phyloP scores from a whole-genome alignment of 495 filamentous ascomycete genomes.

The Penicillium robsamsonii region DNA sequence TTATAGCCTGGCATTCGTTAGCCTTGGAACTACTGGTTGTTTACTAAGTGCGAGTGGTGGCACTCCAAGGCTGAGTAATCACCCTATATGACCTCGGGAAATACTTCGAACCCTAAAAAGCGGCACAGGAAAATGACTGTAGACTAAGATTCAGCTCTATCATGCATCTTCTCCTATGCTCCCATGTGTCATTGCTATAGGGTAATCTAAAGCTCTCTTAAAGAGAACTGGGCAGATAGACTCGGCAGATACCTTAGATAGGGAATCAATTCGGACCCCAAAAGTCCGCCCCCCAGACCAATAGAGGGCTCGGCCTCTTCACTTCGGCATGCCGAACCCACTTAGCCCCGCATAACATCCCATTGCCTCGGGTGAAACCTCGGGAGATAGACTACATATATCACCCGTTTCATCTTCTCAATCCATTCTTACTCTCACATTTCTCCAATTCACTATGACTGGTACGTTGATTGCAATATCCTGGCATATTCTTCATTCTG shows the following conservation, averaged over 20 bases:
- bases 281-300: slow-evolving; percentile 17
- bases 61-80: too few relatives aligned
- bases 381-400: slow-evolving; percentile 1
- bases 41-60: too few relatives aligned
- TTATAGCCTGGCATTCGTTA: too few relatives aligned
- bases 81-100: too few relatives aligned
- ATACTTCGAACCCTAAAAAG: too few relatives aligned
- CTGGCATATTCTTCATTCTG: background rate
- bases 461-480: slow-evolving; percentile 2
- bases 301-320: slow-evolving; percentile 30
- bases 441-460: background rate
- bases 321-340: slow-evolving; percentile 37
- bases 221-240: too few relatives aligned
- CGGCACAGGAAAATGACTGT: too few relatives aligned
- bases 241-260: background rate
- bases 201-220: too few relatives aligned
- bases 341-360: slow-evolving; percentile 17
- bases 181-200: too few relatives aligned
- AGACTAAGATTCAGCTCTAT: too few relatives aligned
- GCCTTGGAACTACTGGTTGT: too few relatives aligned
- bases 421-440: background rate
- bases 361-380: slow-evolving; percentile 24
- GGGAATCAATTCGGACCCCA: background rate
- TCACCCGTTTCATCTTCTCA: slow-evolving; percentile 7
- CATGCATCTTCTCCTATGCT: too few relatives aligned